Evolutionary conservation across 2,329 filamentous ascomycete genomes (phyloP).

Genomic region (Phoma sp.): DNA sequence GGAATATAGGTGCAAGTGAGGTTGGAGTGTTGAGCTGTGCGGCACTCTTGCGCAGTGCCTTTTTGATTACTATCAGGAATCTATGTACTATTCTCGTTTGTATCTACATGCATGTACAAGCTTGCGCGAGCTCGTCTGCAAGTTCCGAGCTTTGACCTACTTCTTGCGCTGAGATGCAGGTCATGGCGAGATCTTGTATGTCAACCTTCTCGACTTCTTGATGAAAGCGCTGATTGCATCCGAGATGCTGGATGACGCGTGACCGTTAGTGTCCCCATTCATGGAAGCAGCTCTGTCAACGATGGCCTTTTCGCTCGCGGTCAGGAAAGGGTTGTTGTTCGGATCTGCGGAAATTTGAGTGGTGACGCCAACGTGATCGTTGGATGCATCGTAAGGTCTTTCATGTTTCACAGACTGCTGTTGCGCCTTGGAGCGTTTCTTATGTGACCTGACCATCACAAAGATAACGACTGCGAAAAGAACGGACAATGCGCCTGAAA

Average conservation of each 20-base stretch:
- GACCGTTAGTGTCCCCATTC: not conserved
- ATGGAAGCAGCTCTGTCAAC: not conserved
- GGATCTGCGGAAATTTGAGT: slow-evolving; percentile 1
- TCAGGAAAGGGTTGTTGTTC: slow-evolving; percentile 15
- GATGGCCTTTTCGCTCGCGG: slow-evolving; percentile 12
- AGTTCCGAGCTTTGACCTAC: not conserved
- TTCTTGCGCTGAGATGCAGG: not conserved
- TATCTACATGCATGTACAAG: not conserved
- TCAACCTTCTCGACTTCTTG: slow-evolving; percentile 8
- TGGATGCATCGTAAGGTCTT: not conserved
- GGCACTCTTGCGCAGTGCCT: not conserved
- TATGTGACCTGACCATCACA: slow-evolving; percentile 6
- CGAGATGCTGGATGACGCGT: not conserved
- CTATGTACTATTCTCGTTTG: not conserved
- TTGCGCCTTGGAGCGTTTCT: not conserved
- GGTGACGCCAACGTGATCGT: not conserved
- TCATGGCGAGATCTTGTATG: slow-evolving; percentile 22
- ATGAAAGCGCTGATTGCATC: slow-evolving; percentile 15
- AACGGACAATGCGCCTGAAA: slow-evolving; percentile 3
- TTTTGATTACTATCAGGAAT: not conserved
- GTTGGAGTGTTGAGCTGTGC: no score
- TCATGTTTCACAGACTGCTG: not conserved
- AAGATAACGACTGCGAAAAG: not conserved
- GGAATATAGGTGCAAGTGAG: no score
- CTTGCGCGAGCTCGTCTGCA: not conserved